Evolutionary conservation across 2,329 filamentous ascomycete genomes (phyloP), one percentile per base, ranked within the genome.

Genomic region (Diaporthe sp.): DNA sequence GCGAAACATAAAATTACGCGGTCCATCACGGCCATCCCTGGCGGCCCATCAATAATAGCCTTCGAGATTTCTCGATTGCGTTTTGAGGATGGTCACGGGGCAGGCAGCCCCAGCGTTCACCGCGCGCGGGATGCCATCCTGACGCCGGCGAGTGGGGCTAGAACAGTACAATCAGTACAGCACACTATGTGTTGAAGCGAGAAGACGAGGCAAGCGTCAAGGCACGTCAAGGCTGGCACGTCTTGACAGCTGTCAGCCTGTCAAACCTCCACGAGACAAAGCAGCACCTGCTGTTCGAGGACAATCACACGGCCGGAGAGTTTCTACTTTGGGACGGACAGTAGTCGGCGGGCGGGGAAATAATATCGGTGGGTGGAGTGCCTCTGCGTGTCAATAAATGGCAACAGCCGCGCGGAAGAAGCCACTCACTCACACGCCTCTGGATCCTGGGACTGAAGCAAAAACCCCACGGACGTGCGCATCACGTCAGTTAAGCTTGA

Each of bases 401-500:
- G 47, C 34, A 20, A 28, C n/a, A 55, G 34, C 65, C 65, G 65
- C 49, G 65, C 65, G 65, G 65, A 42, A 70, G 65, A 70, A 70
- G 47, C 65, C 65, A 70, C 42, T 70, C 65, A 39, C n/a, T 55
- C 65, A 70, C n/a, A 47, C 49, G 9, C 22, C 47, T 42, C 49
- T 9, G 49, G 47, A 22, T 51, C 4, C 34, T 70, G 20, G 49
- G 49, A 53, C 31, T 28, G 65, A 55, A 47, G 65, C n/a, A 22
- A 55, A 28, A 31, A 20, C 49, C 65, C n/a, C 34, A 51, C 22
- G 65, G 65, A 70, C 65, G 65, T 70, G 65, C 65, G 65, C 65
- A 70, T 70, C 65, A 70, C 49, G 65, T 70, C 65, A 70, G 65
- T 70, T 70, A 70, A 70, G 65, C 65, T 70, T 70, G 65, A 70